Evolutionary conservation across 2,329 filamentous ascomycete species (phyloP).

Genomic region (Thelonectria rubi): DNA sequence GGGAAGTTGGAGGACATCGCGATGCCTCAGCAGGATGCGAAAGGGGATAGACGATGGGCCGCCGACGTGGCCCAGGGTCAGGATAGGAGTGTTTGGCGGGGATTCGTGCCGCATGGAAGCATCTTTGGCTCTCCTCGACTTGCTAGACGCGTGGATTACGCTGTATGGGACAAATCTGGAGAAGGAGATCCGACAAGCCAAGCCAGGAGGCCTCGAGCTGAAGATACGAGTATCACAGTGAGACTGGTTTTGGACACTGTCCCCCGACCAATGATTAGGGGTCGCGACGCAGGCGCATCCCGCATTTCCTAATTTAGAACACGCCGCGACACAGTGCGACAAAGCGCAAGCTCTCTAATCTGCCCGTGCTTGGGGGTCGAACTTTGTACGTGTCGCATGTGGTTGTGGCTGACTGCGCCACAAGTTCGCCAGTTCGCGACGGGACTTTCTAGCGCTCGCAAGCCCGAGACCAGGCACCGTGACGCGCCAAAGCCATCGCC

Average conservation of each 20-base stretch:
- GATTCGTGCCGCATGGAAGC: slow-evolving; percentile 27
- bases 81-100: slow-evolving; percentile 20
- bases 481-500: slow-evolving; percentile 37
- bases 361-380: slow-evolving; percentile 1
- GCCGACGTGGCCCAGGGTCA: slow-evolving; percentile 39
- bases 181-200: slow-evolving; percentile 28
- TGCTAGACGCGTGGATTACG: slow-evolving; percentile 25
- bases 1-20: slow-evolving; percentile 46
- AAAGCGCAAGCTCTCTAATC: slow-evolving; percentile 18
- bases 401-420: slow-evolving; percentile 43
- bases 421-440: slow-evolving; percentile 35
- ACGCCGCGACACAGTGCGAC: slow-evolving; percentile 37
- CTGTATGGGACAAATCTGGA: slow-evolving; percentile 24
- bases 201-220: slow-evolving; percentile 36
- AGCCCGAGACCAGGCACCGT: slow-evolving; percentile 35
- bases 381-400: slow-evolving; percentile 34
- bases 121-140: slow-evolving; percentile 30
- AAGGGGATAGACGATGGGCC: slow-evolving; percentile 29
- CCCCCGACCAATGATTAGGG: slow-evolving; percentile 12
- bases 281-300: slow-evolving; percentile 11
- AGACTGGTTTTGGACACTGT: slow-evolving; percentile 30
- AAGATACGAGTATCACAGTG: slow-evolving; percentile 31
- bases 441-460: slow-evolving; percentile 31
- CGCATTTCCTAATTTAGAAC: slow-evolving; percentile 38
- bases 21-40: slow-evolving; percentile 15